These are phyloP conservation scores for Anisodus tanguticus DNA, from an alignment of 257 asterid genomes.

Conservation along the genomic window DNA sequence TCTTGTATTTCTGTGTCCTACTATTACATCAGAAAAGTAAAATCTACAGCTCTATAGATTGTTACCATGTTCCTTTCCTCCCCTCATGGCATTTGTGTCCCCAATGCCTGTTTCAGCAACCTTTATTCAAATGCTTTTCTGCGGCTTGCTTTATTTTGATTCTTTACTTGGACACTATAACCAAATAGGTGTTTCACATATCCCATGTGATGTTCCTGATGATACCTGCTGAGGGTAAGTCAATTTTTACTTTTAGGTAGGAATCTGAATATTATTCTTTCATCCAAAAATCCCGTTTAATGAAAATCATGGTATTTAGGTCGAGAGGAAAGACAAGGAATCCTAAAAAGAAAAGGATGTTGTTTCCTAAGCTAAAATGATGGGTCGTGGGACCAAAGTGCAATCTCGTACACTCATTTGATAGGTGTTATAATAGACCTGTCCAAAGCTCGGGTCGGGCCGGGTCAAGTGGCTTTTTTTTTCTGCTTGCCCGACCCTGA, in stretches of 20 bases:
- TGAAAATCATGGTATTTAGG: background rate
- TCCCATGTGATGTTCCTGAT: background rate
- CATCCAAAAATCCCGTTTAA: background rate
- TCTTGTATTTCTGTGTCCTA: background rate
- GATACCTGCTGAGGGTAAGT: constrained; percentile 1
- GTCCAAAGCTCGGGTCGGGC: too few relatives aligned
- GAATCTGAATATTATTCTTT: background rate
- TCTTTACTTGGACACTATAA: background rate
- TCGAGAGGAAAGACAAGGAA: background rate
- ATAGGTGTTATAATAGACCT: background rate
- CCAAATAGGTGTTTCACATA: background rate
- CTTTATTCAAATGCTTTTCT: constrained; percentile 16
- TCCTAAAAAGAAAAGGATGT: background rate
- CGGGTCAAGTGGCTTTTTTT: too few relatives aligned
- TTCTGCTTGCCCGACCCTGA: too few relatives aligned
- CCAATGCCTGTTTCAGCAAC: background rate
- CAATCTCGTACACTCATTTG: background rate
- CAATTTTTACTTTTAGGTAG: background rate
- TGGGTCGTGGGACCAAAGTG: background rate
- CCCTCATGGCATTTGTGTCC: background rate
- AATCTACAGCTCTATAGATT: background rate
- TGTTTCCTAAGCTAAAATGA: background rate
- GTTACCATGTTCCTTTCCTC: constrained; percentile 4
- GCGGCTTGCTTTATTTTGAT: background rate
- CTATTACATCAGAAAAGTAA: background rate